A percentile compares a stretch with the other conserved stretches of the same genome.
Conservation (phyloP, 2,329 filamentous ascomycete genomes). For the Talaromyces sp. region DNA sequence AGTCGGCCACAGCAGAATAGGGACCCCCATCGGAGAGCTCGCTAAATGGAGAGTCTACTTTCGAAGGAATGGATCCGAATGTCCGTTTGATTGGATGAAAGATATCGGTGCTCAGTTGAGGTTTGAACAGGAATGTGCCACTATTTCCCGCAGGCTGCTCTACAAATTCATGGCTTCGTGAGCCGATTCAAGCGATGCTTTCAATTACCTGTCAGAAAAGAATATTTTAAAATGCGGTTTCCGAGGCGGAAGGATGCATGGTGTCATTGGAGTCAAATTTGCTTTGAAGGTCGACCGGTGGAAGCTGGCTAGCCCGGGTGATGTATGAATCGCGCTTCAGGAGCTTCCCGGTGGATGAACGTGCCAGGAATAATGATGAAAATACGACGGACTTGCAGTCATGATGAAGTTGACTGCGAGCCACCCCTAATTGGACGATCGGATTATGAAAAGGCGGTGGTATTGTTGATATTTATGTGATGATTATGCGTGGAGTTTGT, state of each 20-base stretch:
- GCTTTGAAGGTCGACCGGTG: conserved; percentile 4
- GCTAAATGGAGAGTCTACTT: conserved; percentile 24
- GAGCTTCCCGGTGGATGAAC: conserved; percentile 9
- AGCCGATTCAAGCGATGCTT: conserved; percentile 2
- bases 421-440: conserved; percentile 9
- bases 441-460: conserved; percentile 17
- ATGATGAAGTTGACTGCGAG: conserved; percentile 18
- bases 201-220: conserved; percentile 12
- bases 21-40: conserved; percentile 37
- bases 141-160: neutral
- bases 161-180: conserved; percentile 2
- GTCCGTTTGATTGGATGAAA: neutral
- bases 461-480: conserved; percentile 13
- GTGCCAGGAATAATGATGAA: conserved; percentile 16
- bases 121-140: conserved; percentile 3
- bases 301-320: conserved; percentile 4
- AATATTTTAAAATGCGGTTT: conserved; percentile 12
- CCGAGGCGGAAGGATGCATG: conserved; percentile 10
- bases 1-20: conserved; percentile 40
- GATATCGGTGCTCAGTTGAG: neutral
- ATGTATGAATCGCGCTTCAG: conserved; percentile 7
- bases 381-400: conserved; percentile 11
- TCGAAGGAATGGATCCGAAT: neutral
- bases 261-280: conserved; percentile 16
- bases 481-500: conserved; percentile 11